These are phyloP conservation scores for Apiotrichum akiyoshidainum DNA, from an alignment of 1,284 basidiomycete genomes.

Conservation along the genomic window DNA sequence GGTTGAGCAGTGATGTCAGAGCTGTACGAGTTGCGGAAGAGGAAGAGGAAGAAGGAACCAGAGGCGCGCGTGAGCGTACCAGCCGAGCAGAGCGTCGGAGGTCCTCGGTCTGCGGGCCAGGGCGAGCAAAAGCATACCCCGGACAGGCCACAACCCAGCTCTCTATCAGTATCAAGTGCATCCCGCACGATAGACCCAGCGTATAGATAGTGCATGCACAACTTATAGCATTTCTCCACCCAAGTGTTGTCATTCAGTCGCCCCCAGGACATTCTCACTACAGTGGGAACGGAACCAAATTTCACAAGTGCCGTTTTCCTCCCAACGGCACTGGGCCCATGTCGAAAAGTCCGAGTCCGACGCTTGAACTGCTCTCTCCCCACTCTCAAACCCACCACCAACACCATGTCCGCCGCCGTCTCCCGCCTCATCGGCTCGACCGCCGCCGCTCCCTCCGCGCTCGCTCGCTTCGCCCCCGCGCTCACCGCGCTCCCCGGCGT, in stretches of 20 bases:
- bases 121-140: not conserved
- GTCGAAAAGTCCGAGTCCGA: not conserved
- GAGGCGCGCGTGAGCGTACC: too few relatives aligned
- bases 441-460: conserved; percentile 14
- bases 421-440: conserved; percentile 26
- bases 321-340: not conserved
- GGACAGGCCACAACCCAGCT: not conserved
- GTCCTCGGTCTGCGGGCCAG: not conserved
- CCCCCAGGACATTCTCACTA: not conserved
- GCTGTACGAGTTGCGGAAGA: not conserved
- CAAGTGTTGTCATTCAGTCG: not conserved
- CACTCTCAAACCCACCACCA: not conserved
- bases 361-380: not conserved
- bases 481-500: conserved; percentile 4
- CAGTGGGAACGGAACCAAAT: conserved; percentile 3
- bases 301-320: not conserved
- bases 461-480: not conserved
- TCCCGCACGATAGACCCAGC: not conserved
- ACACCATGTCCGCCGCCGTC: conserved; percentile 28
- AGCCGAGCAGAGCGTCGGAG: too few relatives aligned
- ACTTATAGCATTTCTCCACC: not conserved
- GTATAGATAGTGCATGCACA: conserved; percentile 5
- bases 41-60: not conserved
- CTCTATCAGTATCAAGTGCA: conserved; percentile 1
- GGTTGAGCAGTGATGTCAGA: conserved; percentile 13